A percentile compares a stretch with the other conserved stretches of the same genome.
phyloP scores from a whole-genome alignment of 352 stramenopile genomes.

The Phytophthora syringae region DNA sequence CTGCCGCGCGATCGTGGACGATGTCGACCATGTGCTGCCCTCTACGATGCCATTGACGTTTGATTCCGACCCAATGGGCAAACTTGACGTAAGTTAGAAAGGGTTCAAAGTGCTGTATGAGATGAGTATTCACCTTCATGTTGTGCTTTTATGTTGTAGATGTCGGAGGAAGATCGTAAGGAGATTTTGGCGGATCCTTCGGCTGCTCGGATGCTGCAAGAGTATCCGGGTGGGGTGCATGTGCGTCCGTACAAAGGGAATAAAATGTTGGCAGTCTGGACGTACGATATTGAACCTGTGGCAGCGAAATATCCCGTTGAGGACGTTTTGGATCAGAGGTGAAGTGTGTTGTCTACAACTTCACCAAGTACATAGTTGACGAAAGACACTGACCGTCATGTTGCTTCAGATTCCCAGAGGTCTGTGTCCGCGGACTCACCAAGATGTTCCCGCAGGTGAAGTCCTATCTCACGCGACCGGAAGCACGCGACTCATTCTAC shows the following conservation, averaged over 20 bases:
- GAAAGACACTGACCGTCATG: too few species aligned
- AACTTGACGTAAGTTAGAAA: constrained; percentile 49
- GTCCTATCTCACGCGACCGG: constrained; percentile 58
- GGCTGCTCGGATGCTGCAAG: constrained; percentile 52
- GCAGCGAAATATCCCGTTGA: constrained; percentile 68
- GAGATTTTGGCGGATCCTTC: constrained; percentile 45
- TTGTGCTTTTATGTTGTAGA: constrained; percentile 29
- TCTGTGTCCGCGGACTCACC: constrained; percentile 63
- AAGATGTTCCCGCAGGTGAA: constrained; percentile 71
- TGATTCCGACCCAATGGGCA: constrained; percentile 71
- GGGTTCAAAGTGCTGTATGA: background rate
- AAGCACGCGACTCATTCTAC: constrained; percentile 69
- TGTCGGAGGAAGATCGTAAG: constrained; percentile 57
- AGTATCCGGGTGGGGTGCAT: constrained; percentile 75
- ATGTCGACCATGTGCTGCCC: constrained; percentile 59
- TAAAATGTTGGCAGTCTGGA: constrained; percentile 83
- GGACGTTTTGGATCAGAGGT: constrained; percentile 66
- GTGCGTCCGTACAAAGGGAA: constrained; percentile 63
- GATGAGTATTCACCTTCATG: background rate
- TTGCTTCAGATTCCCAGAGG: constrained; percentile 64
- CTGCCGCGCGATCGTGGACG: constrained; percentile 69
- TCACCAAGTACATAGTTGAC: too few species aligned
- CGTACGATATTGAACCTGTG: constrained; percentile 75
- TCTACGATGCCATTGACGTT: constrained; percentile 74
- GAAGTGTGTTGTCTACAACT: too few species aligned